Evolutionary conservation across 2,329 filamentous ascomycete genomes (phyloP).

Genomic region (Fusarium sambucinum): DNA sequence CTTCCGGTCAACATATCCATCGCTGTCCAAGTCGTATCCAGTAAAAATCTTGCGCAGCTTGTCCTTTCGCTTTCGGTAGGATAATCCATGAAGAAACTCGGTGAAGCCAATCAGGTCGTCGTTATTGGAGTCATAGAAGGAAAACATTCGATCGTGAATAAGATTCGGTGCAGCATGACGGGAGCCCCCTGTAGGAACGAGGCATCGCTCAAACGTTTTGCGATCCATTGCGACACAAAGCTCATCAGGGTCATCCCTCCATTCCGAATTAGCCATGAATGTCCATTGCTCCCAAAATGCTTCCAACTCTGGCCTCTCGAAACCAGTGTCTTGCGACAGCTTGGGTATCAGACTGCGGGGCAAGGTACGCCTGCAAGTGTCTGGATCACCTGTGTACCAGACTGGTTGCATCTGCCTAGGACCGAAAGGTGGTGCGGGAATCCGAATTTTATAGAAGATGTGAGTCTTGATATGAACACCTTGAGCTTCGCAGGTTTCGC

Average conservation of each 20-base stretch:
- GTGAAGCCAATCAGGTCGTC: constrained; percentile 92
- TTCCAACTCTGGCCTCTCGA: constrained; percentile 89
- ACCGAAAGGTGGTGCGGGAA: constrained; percentile 87
- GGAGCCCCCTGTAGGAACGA: constrained; percentile 86
- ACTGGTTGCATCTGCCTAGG: constrained; percentile 83
- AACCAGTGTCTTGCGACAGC: constrained; percentile 77
- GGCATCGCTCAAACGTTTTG: constrained; percentile 90
- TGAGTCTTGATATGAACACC: constrained; percentile 87
- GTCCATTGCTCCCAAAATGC: constrained; percentile 98
- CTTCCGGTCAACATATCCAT: constrained; percentile 85
- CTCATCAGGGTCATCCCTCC: constrained; percentile 81
- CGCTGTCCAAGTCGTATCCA: constrained; percentile 90
- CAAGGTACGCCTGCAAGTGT: constrained; percentile 75
- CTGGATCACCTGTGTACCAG: constrained; percentile 90
- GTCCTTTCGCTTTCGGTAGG: constrained; percentile 75
- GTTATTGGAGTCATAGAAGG: constrained; percentile 92
- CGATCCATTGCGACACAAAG: constrained; percentile 88
- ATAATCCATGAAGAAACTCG: constrained; percentile 88
- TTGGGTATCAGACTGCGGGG: constrained; percentile 74
- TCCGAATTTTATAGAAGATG: constrained; percentile 94
- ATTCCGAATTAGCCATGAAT: constrained; percentile 89
- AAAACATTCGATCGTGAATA: constrained; percentile 95
- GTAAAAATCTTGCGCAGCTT: constrained; percentile 82
- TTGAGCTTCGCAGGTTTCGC: constrained; percentile 89
- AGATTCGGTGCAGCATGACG: constrained; percentile 85